Conservation (phyloP, 805 yeast species). For the Kurtzmaniella cleridarum region DNA sequence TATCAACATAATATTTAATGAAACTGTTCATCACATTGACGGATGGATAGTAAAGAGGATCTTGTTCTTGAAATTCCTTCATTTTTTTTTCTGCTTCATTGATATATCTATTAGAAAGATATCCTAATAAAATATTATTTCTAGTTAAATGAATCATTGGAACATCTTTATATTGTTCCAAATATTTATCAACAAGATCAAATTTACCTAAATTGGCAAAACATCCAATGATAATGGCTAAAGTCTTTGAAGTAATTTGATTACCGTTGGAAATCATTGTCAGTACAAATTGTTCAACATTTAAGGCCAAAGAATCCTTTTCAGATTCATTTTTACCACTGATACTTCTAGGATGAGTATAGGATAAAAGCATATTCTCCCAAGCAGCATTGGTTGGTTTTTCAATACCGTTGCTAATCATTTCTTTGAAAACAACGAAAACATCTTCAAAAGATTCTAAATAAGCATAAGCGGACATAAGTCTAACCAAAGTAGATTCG, state of each 20-base stretch:
- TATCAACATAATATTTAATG: conserved; percentile 36
- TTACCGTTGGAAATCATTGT: conserved; percentile 24
- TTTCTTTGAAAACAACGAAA: conserved; percentile 45
- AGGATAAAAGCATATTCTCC: conserved; percentile 53
- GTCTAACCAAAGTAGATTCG: conserved; percentile 34
- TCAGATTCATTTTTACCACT: conserved; percentile 18
- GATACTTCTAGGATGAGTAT: conserved; percentile 30
- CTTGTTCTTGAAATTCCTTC: conserved; percentile 26
- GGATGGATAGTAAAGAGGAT: conserved; percentile 36
- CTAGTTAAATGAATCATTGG: conserved; percentile 35
- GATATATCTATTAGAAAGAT: conserved; percentile 34
- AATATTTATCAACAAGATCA: conserved; percentile 37
- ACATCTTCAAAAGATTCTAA: conserved; percentile 30
- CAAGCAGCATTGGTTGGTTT: conserved; percentile 46
- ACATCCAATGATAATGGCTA: conserved; percentile 43
- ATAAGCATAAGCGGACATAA: conserved; percentile 43
- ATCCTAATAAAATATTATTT: conserved; percentile 42
- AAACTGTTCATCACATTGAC: conserved; percentile 49
- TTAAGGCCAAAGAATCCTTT: conserved; percentile 15
- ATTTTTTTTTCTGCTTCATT: conserved; percentile 42
- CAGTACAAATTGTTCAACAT: conserved; percentile 23
- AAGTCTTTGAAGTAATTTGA: conserved; percentile 43
- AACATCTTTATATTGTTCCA: conserved; percentile 17
- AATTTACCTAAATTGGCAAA: conserved; percentile 37
- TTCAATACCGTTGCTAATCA: conserved; percentile 32